Percentiles rank a stretch among this genome's conserved stretches.
phyloP scores from a whole-genome alignment of 345 rosid species.

The Citrus hindsii region DNA sequence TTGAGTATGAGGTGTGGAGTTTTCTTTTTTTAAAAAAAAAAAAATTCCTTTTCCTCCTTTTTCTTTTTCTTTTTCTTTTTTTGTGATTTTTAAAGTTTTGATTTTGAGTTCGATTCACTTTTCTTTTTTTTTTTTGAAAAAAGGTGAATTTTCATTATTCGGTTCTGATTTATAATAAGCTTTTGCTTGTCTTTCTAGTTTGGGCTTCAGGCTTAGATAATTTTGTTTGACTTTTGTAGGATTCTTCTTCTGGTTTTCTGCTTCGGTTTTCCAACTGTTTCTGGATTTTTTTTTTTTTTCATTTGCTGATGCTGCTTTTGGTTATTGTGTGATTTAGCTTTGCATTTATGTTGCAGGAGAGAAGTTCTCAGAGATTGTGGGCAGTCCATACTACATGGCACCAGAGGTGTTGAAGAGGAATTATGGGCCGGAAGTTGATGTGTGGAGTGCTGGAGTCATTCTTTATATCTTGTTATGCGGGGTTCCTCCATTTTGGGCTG shows the following conservation, averaged over 20 bases:
- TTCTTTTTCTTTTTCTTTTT: no score
- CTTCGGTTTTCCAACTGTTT: neutral
- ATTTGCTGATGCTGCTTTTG: neutral
- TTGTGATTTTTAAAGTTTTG: neutral
- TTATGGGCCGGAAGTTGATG: conserved; percentile 89
- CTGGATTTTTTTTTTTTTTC: neutral
- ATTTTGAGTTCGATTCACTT: neutral
- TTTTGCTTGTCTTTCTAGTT: neutral
- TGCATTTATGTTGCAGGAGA: conserved; percentile 46
- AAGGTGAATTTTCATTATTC: neutral
- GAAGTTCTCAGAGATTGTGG: conserved; percentile 86
- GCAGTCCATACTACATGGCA: conserved; percentile 98
- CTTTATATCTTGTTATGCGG: conserved; percentile 84
- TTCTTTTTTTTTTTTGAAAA: neutral
- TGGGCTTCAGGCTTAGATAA: neutral
- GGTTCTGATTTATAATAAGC: neutral
- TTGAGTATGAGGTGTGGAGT: neutral
- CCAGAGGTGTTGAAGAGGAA: conserved; percentile 86
- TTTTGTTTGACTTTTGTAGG: neutral
- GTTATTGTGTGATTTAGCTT: neutral
- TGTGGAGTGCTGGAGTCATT: conserved; percentile 96
- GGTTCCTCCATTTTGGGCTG: conserved; percentile 97
- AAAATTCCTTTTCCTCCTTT: no score
- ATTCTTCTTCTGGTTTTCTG: conserved; percentile 2
- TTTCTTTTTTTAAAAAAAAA: no score